Conservation (phyloP, 148 eudicot species). For the Camellia granthamiana region DNA sequence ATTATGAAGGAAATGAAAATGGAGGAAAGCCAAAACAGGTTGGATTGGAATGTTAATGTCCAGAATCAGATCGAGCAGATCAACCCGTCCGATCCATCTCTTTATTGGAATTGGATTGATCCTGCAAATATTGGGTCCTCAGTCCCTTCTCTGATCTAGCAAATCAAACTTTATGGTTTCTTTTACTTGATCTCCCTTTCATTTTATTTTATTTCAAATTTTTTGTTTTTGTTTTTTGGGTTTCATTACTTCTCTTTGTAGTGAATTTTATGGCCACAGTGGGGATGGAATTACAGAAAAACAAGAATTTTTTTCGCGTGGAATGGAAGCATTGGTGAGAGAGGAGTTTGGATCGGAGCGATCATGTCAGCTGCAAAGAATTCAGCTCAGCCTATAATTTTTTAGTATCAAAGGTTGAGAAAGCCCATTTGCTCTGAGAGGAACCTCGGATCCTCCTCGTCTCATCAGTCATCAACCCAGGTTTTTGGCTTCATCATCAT, state of each 20-base stretch:
- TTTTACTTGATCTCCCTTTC: slow-evolving; percentile 5
- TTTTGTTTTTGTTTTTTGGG: not conserved
- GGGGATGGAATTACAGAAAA: not conserved
- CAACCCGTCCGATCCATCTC: slow-evolving; percentile 41
- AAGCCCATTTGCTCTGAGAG: slow-evolving; percentile 64
- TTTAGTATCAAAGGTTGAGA: slow-evolving; percentile 20
- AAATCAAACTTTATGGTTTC: not conserved
- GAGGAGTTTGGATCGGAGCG: slow-evolving; percentile 58
- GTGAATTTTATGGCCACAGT: not conserved
- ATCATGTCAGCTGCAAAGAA: slow-evolving; percentile 73
- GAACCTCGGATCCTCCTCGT: slow-evolving; percentile 82
- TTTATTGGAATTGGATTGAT: slow-evolving; percentile 72
- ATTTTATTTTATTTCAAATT: not conserved
- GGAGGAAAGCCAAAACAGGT: slow-evolving; percentile 40
- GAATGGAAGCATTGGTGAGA: slow-evolving; percentile 14
- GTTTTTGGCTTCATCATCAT: not conserved
- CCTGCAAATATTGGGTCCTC: slow-evolving; percentile 60
- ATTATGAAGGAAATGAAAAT: slow-evolving; percentile 28
- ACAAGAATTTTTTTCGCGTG: not conserved
- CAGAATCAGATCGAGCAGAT: slow-evolving; percentile 30
- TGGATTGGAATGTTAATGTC: slow-evolving; percentile 14
- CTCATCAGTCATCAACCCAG: slow-evolving; percentile 21
- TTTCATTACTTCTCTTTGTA: not conserved
- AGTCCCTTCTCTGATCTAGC: slow-evolving; percentile 64
- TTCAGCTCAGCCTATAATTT: slow-evolving; percentile 17